Evolutionary conservation across 2,329 filamentous ascomycete genomes (phyloP).

Genomic region (Dothiorella sarmentorum): DNA sequence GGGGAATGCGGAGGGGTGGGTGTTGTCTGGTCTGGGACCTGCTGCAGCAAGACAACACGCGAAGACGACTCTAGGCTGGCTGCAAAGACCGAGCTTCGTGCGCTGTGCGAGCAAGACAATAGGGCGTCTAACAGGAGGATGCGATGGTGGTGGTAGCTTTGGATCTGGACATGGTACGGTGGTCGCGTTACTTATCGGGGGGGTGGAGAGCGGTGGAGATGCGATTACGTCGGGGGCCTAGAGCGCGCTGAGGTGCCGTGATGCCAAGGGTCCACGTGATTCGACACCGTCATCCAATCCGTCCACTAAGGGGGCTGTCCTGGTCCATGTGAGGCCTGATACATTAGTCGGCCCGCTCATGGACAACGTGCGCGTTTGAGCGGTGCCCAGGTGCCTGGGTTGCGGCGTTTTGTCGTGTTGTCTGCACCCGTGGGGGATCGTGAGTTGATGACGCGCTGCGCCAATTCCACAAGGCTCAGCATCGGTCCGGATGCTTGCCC

Average conservation of each 20-base stretch:
- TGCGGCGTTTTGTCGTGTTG: not conserved
- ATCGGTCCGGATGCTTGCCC: not conserved
- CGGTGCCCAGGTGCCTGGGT: not conserved
- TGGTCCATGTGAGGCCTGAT: not conserved
- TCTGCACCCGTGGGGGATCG: not conserved
- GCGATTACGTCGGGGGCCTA: slow-evolving; percentile 11
- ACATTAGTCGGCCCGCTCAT: not conserved
- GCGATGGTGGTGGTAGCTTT: not conserved
- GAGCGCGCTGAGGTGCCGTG: not conserved
- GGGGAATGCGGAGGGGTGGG: slow-evolving; percentile 9
- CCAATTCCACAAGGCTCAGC: not conserved
- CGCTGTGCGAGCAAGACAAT: slow-evolving; percentile 31
- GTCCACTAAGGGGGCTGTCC: not conserved
- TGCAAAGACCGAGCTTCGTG: slow-evolving; percentile 37
- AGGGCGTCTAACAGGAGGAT: not conserved
- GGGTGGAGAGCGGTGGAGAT: slow-evolving; percentile 5
- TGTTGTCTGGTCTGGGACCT: slow-evolving; percentile 26
- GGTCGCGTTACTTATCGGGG: slow-evolving; percentile 12
- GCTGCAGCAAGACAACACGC: slow-evolving; percentile 36
- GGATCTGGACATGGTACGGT: slow-evolving; percentile 2
- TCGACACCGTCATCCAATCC: not conserved
- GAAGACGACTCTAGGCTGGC: slow-evolving; percentile 41
- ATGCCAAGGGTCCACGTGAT: slow-evolving; percentile 4
- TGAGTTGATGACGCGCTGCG: not conserved
- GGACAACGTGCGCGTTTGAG: not conserved